These are phyloP conservation scores for Ophiostoma quercus DNA, from an alignment of 2,329 filamentous ascomycete genomes.

Conservation along the genomic window DNA sequence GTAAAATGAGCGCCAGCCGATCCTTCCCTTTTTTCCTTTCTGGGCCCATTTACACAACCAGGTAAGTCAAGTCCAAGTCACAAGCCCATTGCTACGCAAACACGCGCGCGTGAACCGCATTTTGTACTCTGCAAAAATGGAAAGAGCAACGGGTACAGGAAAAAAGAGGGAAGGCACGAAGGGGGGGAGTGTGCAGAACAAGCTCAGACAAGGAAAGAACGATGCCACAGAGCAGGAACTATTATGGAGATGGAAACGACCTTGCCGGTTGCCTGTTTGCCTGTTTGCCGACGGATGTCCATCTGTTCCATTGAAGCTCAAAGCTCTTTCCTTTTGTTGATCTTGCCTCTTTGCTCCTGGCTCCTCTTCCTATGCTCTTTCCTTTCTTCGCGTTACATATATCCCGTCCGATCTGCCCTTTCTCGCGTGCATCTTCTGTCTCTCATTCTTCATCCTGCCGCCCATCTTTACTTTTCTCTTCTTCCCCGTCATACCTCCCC, in stretches of 20 bases:
- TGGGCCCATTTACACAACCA: slow-evolving; percentile 9
- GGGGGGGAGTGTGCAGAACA: slow-evolving; percentile 5
- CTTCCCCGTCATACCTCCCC: background rate
- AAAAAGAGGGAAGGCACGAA: background rate
- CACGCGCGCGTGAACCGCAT: background rate
- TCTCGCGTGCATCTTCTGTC: background rate
- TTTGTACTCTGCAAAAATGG: background rate
- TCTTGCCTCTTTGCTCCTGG: background rate
- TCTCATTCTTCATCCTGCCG: background rate
- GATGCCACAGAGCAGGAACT: slow-evolving; percentile 4
- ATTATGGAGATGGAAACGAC: background rate
- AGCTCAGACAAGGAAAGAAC: background rate
- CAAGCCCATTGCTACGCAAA: slow-evolving; percentile 1
- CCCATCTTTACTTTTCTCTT: background rate
- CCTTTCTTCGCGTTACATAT: background rate
- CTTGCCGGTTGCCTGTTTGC: background rate
- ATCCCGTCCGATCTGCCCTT: background rate
- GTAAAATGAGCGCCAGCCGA: slow-evolving; percentile 7
- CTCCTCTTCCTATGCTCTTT: background rate
- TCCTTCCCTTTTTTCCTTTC: background rate
- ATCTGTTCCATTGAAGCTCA: background rate
- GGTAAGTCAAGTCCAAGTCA: background rate
- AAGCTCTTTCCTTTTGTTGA: background rate
- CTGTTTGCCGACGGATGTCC: background rate
- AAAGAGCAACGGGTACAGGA: background rate